Percentiles rank a stretch among this genome's conserved stretches.
These are phyloP conservation scores for Aspergillus olivimuriae DNA, from an alignment of 495 filamentous ascomycete species.

Conservation along the genomic window DNA sequence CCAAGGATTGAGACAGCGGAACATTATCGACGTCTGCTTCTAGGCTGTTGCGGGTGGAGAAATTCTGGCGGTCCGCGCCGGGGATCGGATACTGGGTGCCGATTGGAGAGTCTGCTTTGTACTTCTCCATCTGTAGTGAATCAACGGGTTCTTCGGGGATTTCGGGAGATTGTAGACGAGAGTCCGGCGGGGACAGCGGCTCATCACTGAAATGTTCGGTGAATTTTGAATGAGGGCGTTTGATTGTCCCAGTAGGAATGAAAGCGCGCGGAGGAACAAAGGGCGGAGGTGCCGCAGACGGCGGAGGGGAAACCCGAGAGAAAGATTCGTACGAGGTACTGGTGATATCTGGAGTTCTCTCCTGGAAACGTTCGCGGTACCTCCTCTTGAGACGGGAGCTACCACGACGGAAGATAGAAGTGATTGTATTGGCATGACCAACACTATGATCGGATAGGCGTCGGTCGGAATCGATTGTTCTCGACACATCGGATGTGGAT, in stretches of 20 bases:
- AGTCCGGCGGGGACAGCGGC: constrained; percentile 74
- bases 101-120: constrained; percentile 15
- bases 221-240: constrained; percentile 83
- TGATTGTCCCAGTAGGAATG: constrained; percentile 50
- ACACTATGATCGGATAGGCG: constrained; percentile 44
- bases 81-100: constrained; percentile 21
- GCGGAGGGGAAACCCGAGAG: constrained; percentile 40
- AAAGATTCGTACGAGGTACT: constrained; percentile 84
- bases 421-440: constrained; percentile 43
- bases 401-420: constrained; percentile 68
- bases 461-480: constrained; percentile 31
- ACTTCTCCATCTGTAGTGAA: constrained; percentile 18
- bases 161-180: constrained; percentile 62
- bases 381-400: constrained; percentile 51
- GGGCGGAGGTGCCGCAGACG: constrained; percentile 26
- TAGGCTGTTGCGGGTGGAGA: constrained; percentile 29
- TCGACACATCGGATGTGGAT: constrained; percentile 41
- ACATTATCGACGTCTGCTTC: constrained; percentile 31
- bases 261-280: constrained; percentile 39
- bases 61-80: constrained; percentile 25
- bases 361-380: constrained; percentile 49
- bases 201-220: constrained; percentile 87
- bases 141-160: constrained; percentile 31
- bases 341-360: constrained; percentile 56
- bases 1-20: constrained; percentile 64